Percentiles rank a stretch among this genome's conserved stretches.
These are phyloP conservation scores for Plenodomus biglobosus DNA, from an alignment of 2,329 filamentous ascomycete genomes.

Conservation along the genomic window DNA sequence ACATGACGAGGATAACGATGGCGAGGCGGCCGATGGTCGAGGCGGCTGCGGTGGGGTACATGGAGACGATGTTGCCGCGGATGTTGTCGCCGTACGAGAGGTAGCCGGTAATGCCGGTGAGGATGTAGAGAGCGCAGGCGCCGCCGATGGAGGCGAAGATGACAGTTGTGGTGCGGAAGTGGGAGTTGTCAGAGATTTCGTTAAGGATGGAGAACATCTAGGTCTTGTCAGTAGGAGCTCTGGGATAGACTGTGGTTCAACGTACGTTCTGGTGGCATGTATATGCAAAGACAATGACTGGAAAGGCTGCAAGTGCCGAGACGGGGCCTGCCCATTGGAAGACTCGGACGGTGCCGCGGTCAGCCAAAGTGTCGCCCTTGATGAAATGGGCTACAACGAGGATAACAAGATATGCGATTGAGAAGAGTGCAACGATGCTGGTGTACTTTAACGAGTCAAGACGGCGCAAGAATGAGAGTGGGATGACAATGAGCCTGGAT, in stretches of 20 bases:
- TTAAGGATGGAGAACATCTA: slow-evolving; percentile 99
- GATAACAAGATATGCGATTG: slow-evolving; percentile 91
- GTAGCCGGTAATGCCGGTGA: slow-evolving; percentile 94
- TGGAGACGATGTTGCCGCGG: slow-evolving; percentile 85
- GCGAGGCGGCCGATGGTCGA: slow-evolving; percentile 93
- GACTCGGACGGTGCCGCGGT: slow-evolving; percentile 73
- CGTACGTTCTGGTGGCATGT: slow-evolving; percentile 96
- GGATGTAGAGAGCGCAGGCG: slow-evolving; percentile 81
- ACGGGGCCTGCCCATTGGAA: slow-evolving; percentile 79
- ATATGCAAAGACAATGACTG: slow-evolving; percentile 98
- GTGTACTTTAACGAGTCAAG: slow-evolving; percentile 98
- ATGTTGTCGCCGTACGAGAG: slow-evolving; percentile 91
- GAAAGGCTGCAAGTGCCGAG: slow-evolving; percentile 79
- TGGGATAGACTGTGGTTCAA: background rate
- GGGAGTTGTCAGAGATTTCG: slow-evolving; percentile 84
- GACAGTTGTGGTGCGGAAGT: slow-evolving; percentile 74
- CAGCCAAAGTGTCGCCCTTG: slow-evolving; percentile 71
- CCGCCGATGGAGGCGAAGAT: slow-evolving; percentile 82
- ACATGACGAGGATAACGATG: slow-evolving; percentile 93
- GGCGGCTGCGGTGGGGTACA: slow-evolving; percentile 67
- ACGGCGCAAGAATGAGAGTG: slow-evolving; percentile 84
- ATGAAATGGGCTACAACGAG: slow-evolving; percentile 91
- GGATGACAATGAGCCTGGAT: slow-evolving; percentile 81
- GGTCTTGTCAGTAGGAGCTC: slow-evolving; percentile 6
- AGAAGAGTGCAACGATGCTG: slow-evolving; percentile 84